Conservation (phyloP, 768 basidiomycete genomes). For the Phylloporus arenicola region DNA sequence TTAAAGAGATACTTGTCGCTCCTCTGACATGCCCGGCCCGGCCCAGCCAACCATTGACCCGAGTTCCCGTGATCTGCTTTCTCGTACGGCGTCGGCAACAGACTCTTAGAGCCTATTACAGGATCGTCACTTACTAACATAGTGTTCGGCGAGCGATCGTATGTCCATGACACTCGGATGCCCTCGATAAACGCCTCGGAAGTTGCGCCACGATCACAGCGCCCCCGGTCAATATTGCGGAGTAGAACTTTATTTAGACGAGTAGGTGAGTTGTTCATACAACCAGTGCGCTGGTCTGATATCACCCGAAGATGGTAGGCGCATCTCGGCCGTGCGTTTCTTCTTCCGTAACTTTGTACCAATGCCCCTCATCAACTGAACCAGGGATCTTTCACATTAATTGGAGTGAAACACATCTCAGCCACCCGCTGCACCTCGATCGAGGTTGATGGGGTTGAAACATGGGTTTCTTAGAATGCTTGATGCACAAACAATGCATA, state of each 20-base stretch:
- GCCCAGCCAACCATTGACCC: too few species aligned
- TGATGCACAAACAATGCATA: neutral
- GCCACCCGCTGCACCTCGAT: neutral
- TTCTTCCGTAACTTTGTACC: neutral
- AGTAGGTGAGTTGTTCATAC: neutral
- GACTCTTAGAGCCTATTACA: neutral
- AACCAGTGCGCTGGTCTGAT: neutral
- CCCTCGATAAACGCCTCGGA: neutral
- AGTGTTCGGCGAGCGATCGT: neutral
- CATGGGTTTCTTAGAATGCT: neutral
- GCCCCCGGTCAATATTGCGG: neutral
- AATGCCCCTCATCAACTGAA: neutral
- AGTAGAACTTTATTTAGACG: neutral
- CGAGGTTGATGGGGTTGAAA: neutral
- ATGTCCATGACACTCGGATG: neutral
- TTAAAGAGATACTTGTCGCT: too few species aligned
- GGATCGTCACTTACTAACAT: neutral
- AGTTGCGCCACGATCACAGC: neutral
- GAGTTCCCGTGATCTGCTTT: neutral
- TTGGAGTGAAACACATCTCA: neutral
- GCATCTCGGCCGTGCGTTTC: neutral
- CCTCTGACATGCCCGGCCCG: neutral
- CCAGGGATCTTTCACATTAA: neutral
- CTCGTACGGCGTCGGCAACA: neutral
- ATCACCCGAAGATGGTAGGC: neutral